Evolutionary conservation across 163 green algal species (phyloP), one percentile per base, ranked within the genome.

Genomic region (Coccomyxa subellipsoidea): DNA sequence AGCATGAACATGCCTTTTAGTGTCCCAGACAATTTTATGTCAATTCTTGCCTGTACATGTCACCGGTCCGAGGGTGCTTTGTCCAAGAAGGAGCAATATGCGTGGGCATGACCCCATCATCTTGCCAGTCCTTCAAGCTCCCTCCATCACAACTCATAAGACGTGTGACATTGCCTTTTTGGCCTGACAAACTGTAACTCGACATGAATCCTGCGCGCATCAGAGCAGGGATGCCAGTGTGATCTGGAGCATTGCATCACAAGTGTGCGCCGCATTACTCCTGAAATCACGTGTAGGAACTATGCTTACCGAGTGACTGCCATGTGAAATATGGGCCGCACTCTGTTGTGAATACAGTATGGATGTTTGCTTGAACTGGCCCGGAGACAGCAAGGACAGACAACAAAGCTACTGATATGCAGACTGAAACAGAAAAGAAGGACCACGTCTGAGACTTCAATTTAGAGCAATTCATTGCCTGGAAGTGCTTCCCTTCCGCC

Each of bases 91-190:
- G 92, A 4, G 91, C 92, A 9, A 97, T 85, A 77, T 96, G 92
- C 7, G 92, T 96, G 9, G 91, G 72, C 15, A 92, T 86, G 21
- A 85, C 32, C 9, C 39, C 77, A 25, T 76, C 73, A 31, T 81
- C 66, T 23, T 80, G 53, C 38, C 47, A 84, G 15, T 59, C 15
- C 39, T 34, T 37, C 38, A 79, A 40, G 38, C 72, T 75, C 81
- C 95, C 89, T 0, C 89, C 80, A 0, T 90, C 92, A 87, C 94
- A 97, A 82, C 91, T 94, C 86, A 95, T 90, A 35, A 97, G 89
- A 1, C 94, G 88, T 34, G 92, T 95, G 34, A 97, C 84, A 4
- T 80, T 82, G 0, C 91, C 93, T 3, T 89, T 84, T 83, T 97
- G 94, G 1, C 88, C 87, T 0, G 87, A 85, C 77, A 93, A 92